Evolutionary conservation across 2,329 filamentous ascomycete genomes (phyloP).

Genomic region (Cadophora sp.): DNA sequence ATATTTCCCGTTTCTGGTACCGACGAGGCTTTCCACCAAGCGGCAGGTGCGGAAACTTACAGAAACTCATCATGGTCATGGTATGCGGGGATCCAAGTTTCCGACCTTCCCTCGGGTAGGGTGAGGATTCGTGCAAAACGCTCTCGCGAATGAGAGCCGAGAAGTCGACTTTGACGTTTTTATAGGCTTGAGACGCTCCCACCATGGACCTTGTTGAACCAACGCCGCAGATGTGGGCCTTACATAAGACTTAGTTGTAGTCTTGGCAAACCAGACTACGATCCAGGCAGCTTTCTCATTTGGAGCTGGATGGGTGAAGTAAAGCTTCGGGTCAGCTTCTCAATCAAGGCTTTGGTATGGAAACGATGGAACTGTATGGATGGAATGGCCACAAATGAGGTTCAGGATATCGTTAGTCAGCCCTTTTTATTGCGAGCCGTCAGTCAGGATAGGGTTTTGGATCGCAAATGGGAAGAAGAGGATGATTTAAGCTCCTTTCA

Average conservation of each 20-base stretch:
- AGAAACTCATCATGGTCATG: not conserved
- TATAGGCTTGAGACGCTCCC: constrained; percentile 31
- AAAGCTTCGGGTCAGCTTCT: constrained; percentile 4
- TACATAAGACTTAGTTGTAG: constrained; percentile 6
- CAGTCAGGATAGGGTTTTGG: not conserved
- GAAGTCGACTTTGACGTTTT: constrained; percentile 30
- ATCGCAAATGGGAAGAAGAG: constrained; percentile 32
- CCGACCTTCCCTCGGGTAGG: not conserved
- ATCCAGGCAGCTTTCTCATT: not conserved
- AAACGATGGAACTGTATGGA: not conserved
- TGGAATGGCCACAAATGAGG: constrained; percentile 5
- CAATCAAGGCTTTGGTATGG: not conserved
- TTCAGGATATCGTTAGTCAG: not conserved
- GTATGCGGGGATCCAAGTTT: not conserved
- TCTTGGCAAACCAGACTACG: not conserved
- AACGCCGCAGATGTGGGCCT: constrained; percentile 9
- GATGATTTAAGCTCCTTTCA: constrained; percentile 29
- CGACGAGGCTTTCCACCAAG: constrained; percentile 3
- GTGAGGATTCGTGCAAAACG: not conserved
- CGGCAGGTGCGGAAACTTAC: constrained; percentile 7
- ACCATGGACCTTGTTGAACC: constrained; percentile 19
- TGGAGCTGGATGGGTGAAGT: not conserved
- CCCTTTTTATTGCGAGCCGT: not conserved
- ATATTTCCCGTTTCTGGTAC: not conserved
- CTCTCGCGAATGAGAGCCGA: constrained; percentile 34